phyloP scores from a whole-genome alignment of 1,284 basidiomycete species.

The Fistulinella cinereoalba region DNA sequence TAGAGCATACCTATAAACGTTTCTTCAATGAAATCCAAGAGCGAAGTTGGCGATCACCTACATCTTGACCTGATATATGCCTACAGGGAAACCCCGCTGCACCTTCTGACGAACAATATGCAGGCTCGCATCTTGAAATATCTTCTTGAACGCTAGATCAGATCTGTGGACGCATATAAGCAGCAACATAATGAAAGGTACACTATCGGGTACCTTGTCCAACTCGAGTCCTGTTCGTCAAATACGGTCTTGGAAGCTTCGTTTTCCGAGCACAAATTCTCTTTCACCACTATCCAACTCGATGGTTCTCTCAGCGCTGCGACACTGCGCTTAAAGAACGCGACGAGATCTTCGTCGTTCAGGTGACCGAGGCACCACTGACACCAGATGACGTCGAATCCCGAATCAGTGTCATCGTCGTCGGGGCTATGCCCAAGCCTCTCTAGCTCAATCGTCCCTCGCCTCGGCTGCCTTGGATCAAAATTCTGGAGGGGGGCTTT shows the following conservation, averaged over 20 bases:
- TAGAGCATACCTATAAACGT: conserved; percentile 55
- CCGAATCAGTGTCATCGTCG: conserved; percentile 46
- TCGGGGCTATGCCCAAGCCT: conserved; percentile 55
- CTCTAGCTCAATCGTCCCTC: conserved; percentile 45
- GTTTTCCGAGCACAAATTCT: conserved; percentile 77
- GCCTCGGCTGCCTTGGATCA: conserved; percentile 55
- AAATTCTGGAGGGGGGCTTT: conserved; percentile 76
- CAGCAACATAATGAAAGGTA: neutral
- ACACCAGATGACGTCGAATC: conserved; percentile 86
- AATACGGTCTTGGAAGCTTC: conserved; percentile 64
- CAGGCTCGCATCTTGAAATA: conserved; percentile 71
- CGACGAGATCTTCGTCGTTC: conserved; percentile 70
- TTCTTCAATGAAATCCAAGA: conserved; percentile 4
- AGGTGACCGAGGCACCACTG: conserved; percentile 96
- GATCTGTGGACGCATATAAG: conserved; percentile 57
- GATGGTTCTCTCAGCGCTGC: conserved; percentile 48
- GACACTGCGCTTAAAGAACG: conserved; percentile 67
- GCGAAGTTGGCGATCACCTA: conserved; percentile 38
- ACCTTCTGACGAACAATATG: conserved; percentile 65
- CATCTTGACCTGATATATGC: conserved; percentile 84
- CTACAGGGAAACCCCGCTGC: conserved; percentile 77
- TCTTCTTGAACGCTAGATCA: conserved; percentile 74
- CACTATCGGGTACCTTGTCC: conserved; percentile 61
- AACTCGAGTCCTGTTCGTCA: conserved; percentile 84
- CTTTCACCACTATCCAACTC: conserved; percentile 83